Evolutionary conservation across 1,139 yeast species (phyloP).

Genomic region (Yamadazyma triangularis): DNA sequence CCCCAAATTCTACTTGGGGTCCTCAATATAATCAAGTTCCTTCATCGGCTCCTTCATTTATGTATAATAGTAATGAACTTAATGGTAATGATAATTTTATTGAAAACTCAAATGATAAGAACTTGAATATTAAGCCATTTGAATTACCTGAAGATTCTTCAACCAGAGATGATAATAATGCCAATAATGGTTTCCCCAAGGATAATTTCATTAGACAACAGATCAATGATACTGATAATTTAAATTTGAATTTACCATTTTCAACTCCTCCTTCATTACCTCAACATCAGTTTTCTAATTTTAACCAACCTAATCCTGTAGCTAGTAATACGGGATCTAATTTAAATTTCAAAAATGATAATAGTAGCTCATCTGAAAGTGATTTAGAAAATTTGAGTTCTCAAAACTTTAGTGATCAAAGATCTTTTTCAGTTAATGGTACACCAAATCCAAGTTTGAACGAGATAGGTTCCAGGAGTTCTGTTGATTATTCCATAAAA

Average conservation of each 20-base stretch:
- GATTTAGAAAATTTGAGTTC: constrained; percentile 14
- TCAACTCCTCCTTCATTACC: constrained; percentile 22
- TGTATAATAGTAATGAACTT: constrained; percentile 13
- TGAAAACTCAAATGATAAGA: constrained; percentile 5
- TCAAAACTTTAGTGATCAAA: constrained; percentile 3
- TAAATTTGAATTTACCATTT: constrained; percentile 16
- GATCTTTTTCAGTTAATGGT: constrained; percentile 7
- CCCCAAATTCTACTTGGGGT: constrained; percentile 27
- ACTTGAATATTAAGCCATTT: constrained; percentile 22
- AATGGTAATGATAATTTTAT: constrained; percentile 3
- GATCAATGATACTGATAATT: not conserved
- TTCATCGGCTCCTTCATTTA: constrained; percentile 35
- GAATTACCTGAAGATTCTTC: constrained; percentile 29
- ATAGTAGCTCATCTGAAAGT: constrained; percentile 9
- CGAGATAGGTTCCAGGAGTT: constrained; percentile 1
- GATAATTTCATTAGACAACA: constrained; percentile 6
- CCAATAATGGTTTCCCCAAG: too few species aligned
- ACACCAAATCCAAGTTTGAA: constrained; percentile 4
- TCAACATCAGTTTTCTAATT: constrained; percentile 6
- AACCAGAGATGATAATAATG: not conserved
- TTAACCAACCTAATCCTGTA: constrained; percentile 4
- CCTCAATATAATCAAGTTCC: constrained; percentile 12
- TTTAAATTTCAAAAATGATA: not conserved
- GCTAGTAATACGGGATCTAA: constrained; percentile 3
- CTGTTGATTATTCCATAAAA: not conserved